These are phyloP conservation scores for Trichoderma breve DNA, from an alignment of 2,329 filamentous ascomycete species.

Conservation along the genomic window DNA sequence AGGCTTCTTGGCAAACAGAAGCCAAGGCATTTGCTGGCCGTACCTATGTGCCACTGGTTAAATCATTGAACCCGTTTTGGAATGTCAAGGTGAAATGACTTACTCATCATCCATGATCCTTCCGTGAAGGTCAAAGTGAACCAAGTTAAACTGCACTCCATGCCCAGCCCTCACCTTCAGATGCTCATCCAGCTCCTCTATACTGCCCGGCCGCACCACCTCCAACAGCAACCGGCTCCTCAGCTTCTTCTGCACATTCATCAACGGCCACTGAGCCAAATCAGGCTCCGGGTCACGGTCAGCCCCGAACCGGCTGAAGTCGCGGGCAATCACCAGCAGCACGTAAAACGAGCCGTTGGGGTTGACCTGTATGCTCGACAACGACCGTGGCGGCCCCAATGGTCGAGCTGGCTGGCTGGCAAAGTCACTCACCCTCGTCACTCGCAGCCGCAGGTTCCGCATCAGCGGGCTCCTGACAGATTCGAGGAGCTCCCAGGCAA, in stretches of 20 bases:
- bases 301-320: constrained; percentile 28
- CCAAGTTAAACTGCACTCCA: constrained; percentile 28
- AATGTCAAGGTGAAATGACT: constrained; percentile 9
- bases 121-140: constrained; percentile 33
- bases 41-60: constrained; percentile 17
- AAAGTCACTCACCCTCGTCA: constrained; percentile 30
- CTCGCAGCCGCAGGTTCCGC: constrained; percentile 26
- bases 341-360: constrained; percentile 25
- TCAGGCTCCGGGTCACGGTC: constrained; percentile 32
- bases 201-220: constrained; percentile 28
- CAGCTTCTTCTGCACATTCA: constrained; percentile 31
- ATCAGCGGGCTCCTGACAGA: constrained; percentile 20
- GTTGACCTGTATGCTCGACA: constrained; percentile 26
- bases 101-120: constrained; percentile 28
- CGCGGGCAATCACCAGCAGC: constrained; percentile 30
- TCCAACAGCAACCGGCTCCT: constrained; percentile 28
- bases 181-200: constrained; percentile 28
- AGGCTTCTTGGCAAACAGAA: constrained; percentile 29
- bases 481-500: constrained; percentile 33
- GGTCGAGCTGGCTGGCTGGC: constrained; percentile 15
- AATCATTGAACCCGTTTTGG: neutral
- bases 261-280: constrained; percentile 32
- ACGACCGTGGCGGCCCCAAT: constrained; percentile 17
- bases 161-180: constrained; percentile 24
- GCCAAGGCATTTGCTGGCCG: constrained; percentile 27